Conservation (phyloP, 2,329 filamentous ascomycete genomes). For the Sarocladium kiliense region DNA sequence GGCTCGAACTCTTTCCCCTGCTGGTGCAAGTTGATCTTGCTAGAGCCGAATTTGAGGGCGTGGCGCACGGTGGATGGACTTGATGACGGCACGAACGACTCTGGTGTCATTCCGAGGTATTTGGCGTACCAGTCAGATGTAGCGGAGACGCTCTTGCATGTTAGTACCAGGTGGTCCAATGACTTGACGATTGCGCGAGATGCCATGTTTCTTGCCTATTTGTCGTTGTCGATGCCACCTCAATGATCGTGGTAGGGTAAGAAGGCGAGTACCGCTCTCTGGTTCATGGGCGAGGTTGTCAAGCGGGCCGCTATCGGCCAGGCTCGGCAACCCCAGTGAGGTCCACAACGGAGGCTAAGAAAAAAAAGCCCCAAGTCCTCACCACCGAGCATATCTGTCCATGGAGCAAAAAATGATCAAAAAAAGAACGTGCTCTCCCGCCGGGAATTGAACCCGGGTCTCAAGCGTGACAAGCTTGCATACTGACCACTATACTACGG, state of each 20-base stretch:
- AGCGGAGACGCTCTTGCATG: slow-evolving; percentile 42
- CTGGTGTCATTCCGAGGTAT: slow-evolving; percentile 51
- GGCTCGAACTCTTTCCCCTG: slow-evolving; percentile 54
- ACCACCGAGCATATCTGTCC: too few relatives aligned
- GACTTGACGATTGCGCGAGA: slow-evolving; percentile 29
- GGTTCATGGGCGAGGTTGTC: too few relatives aligned
- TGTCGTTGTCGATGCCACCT: too few relatives aligned
- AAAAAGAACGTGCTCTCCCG: slow-evolving; percentile 5
- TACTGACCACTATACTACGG: slow-evolving; percentile 10
- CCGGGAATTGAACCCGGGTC: slow-evolving; percentile 9
- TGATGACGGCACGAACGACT: slow-evolving; percentile 40
- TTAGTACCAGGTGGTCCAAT: slow-evolving; percentile 58
- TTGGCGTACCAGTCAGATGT: slow-evolving; percentile 51
- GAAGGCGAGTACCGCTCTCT: too few relatives aligned
- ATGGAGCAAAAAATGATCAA: too few relatives aligned
- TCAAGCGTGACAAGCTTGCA: slow-evolving; percentile 10
- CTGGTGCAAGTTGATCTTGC: slow-evolving; percentile 60
- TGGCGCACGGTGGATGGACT: slow-evolving; percentile 33
- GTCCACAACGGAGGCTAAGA: too few relatives aligned
- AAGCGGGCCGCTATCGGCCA: too few relatives aligned
- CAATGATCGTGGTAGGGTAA: too few relatives aligned
- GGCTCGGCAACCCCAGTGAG: too few relatives aligned
- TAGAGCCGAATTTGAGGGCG: slow-evolving; percentile 50
- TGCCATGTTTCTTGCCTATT: too few relatives aligned
- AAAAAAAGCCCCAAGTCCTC: too few relatives aligned